A percentile compares a stretch with the other conserved stretches of the same genome.
Evolutionary conservation across 108 stramenopile species (phyloP).

Genomic region (Skeletonema marinoi): DNA sequence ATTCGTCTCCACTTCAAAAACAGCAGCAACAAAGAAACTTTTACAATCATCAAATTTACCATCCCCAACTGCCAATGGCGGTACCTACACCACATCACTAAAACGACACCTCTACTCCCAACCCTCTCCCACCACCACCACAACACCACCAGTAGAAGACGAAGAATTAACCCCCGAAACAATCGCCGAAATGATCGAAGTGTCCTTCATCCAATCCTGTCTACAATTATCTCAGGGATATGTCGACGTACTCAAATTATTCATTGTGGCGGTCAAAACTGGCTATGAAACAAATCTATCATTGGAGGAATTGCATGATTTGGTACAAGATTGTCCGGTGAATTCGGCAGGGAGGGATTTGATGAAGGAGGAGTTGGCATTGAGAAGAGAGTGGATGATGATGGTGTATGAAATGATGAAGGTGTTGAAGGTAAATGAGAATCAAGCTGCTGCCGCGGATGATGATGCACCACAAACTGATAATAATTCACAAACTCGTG

Average conservation of each 20-base stretch:
- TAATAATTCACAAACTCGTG: not conserved
- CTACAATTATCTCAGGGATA: constrained; percentile 75
- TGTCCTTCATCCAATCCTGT: constrained; percentile 81
- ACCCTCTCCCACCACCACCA: not conserved
- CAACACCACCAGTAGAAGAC: not conserved
- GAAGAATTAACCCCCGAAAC: constrained; percentile 36
- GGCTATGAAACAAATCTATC: constrained; percentile 70
- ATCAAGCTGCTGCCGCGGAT: not conserved
- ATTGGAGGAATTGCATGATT: constrained; percentile 28
- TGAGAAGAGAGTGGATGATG: constrained; percentile 67
- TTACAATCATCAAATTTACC: not conserved
- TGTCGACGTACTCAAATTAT: constrained; percentile 82
- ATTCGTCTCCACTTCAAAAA: not conserved
- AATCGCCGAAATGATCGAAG: constrained; percentile 81
- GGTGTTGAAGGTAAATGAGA: constrained; percentile 4
- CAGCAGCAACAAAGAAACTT: not conserved
- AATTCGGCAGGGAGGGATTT: constrained; percentile 74
- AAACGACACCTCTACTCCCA: not conserved
- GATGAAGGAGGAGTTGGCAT: constrained; percentile 69
- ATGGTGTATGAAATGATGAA: constrained; percentile 70
- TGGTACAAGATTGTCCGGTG: constrained; percentile 45
- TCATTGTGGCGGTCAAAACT: constrained; percentile 77
- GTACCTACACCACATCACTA: not conserved
- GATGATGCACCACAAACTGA: not conserved
- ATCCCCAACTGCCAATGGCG: not conserved